phyloP scores from a whole-genome alignment of 2,329 filamentous ascomycete genomes.

The Podosphaera xanthii region DNA sequence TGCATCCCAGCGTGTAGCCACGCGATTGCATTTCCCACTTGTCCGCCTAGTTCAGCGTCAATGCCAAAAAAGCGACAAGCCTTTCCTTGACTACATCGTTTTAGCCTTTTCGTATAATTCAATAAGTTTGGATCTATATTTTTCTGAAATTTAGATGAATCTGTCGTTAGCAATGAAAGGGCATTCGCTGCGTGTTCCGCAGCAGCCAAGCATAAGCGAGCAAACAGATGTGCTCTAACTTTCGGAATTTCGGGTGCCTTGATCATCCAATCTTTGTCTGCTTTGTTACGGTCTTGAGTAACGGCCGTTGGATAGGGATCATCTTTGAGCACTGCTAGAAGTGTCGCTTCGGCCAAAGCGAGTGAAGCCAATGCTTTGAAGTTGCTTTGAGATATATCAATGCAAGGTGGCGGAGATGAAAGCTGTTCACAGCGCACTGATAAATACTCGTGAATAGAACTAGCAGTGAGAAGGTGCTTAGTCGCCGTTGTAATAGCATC shows the following conservation, averaged over 20 bases:
- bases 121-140: conserved; percentile 42
- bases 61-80: conserved; percentile 81
- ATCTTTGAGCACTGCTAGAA: conserved; percentile 78
- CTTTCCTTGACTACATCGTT: conserved; percentile 53
- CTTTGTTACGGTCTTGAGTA: conserved; percentile 57
- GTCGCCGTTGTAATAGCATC: conserved; percentile 51
- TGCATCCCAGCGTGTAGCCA: conserved; percentile 63
- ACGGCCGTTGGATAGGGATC: conserved; percentile 76
- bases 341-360: conserved; percentile 66
- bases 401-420: conserved; percentile 20
- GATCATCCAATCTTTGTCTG: conserved; percentile 93
- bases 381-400: conserved; percentile 29
- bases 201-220: conserved; percentile 66
- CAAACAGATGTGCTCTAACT: conserved; percentile 71
- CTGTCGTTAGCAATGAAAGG: conserved; percentile 23
- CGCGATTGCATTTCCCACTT: conserved; percentile 65
- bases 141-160: conserved; percentile 18
- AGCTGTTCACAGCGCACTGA: conserved; percentile 29
- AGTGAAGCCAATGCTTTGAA: conserved; percentile 37
- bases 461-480: conserved; percentile 53
- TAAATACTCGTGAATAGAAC: conserved; percentile 55
- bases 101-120: conserved; percentile 54
- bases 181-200: conserved; percentile 70
- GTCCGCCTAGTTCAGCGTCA: conserved; percentile 61
- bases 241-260: conserved; percentile 70